Percentiles rank a stretch among this genome's conserved stretches.
Evolutionary conservation across 2,329 filamentous ascomycete species (phyloP).

Genomic region (Aspergillus sp.): DNA sequence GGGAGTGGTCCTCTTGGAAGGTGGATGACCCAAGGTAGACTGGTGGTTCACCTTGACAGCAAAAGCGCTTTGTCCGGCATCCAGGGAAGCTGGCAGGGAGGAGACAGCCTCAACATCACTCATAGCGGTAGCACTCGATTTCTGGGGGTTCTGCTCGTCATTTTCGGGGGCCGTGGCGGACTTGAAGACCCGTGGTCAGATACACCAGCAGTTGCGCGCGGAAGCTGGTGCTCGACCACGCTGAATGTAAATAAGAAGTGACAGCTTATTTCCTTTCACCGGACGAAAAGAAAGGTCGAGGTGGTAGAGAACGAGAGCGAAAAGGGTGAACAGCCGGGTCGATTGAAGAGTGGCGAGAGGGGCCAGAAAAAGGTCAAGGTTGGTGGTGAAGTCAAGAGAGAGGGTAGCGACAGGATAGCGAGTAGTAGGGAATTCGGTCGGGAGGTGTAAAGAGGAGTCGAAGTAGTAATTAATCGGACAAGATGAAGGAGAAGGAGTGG

Average conservation of each 20-base stretch:
- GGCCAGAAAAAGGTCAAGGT: background rate
- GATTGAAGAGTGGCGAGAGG: background rate
- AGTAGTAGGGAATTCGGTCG: constrained; percentile 13
- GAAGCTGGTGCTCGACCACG: constrained; percentile 37
- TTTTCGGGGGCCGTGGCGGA: constrained; percentile 46
- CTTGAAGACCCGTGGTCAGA: constrained; percentile 31
- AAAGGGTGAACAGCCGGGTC: background rate
- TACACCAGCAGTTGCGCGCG: constrained; percentile 38
- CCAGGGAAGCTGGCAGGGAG: constrained; percentile 41
- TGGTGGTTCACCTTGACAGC: constrained; percentile 35
- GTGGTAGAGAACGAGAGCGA: constrained; percentile 2
- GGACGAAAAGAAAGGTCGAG: background rate
- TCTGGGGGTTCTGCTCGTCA: constrained; percentile 45
- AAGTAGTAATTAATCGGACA: background rate
- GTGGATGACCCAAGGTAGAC: constrained; percentile 27
- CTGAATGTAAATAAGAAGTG: constrained; percentile 8
- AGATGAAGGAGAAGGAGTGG: background rate
- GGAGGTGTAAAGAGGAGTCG: constrained; percentile 1
- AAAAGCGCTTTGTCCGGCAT: constrained; percentile 35
- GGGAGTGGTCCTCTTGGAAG: constrained; percentile 25
- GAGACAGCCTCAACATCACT: constrained; percentile 49
- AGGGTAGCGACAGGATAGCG: constrained; percentile 7
- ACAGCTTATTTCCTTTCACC: background rate
- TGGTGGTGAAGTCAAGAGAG: constrained; percentile 10
- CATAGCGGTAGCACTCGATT: constrained; percentile 49